Base-by-base conservation (phyloP, 2,329 filamentous ascomycete species). In the Cylindrodendrum hubeiense region DNA sequence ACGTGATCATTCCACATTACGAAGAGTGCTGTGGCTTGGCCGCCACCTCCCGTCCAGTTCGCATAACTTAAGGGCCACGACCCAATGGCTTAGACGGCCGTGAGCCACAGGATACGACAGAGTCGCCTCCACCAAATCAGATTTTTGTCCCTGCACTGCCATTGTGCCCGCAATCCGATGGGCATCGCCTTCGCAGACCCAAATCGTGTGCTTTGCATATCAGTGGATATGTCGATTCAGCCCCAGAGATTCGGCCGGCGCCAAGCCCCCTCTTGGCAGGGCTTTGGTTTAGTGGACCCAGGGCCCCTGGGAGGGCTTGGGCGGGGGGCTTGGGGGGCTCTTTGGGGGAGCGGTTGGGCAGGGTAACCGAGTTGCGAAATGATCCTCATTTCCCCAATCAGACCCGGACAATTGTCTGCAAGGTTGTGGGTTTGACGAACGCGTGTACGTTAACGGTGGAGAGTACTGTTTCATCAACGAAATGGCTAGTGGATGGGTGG, bases 321-420 rank as follows among this genome's bases (percentile, higher is more conserved):
- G 17, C n/a, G 22, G 33, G 9, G 24, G 50, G 43, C 37, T 13
- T 13, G 33, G 10, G 33, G 33, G 10, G 37, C 37, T 39, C 37
- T 39, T 34, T 34, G 10, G 22, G 52, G 19, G 49, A n/a, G 33
- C 17, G 7, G 17, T 26, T 60, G 17, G 55, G 26, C 54, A 60
- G 55, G 55, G 49, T 53, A 9, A 39, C 13, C 47, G 22, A 50
- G 39, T 19, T 39, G 63, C 59, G 63, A 66, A 63, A 66, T 66
- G 63, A 66, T 66, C 43, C 59, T 66, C 63, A 66, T 66, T 66
- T 66, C 63, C 63, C 54, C 43, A 49, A 58, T 49, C 54, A 55
- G 15, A 24, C 44, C 44, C 34, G 33, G 47, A 58, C 39, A 19
- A 56, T 60, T 46, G 39, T 24, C 37, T 50, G n/a, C 33, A 41